Conservation (phyloP, 192 early-diverging fungal species). For the Coemansia sp. region DNA sequence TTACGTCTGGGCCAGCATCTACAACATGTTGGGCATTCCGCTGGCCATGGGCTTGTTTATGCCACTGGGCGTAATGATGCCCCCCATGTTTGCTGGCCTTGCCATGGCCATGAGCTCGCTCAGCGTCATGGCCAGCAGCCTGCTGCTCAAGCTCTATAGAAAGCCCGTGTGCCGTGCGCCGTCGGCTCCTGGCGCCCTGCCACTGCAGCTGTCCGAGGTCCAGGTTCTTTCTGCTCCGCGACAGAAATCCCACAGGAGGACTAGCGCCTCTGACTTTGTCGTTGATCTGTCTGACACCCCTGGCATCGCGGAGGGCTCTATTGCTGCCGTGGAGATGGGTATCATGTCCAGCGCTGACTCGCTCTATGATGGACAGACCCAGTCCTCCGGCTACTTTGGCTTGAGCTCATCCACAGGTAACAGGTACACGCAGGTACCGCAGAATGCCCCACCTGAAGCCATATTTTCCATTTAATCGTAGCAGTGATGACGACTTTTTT, state of each 20-base stretch:
- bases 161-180: conserved; percentile 41
- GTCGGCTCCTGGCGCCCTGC: conserved; percentile 10
- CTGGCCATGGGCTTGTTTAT: conserved; percentile 89
- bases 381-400: conserved; percentile 17
- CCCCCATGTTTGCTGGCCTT: conserved; percentile 88
- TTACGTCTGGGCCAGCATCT: conserved; percentile 84
- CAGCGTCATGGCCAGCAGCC: conserved; percentile 84
- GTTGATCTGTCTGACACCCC: conserved; percentile 29
- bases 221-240: conserved; percentile 25
- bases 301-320: too few relatives aligned
- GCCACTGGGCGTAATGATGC: conserved; percentile 81
- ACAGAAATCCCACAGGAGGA: neutral
- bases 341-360: conserved; percentile 2
- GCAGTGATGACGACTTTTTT: too few relatives aligned
- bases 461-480: neutral
- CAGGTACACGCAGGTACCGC: conserved; percentile 14
- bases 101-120: conserved; percentile 93
- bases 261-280: conserved; percentile 16
- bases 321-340: conserved; percentile 14
- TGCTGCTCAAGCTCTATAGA: conserved; percentile 75
- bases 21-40: conserved; percentile 89
- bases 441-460: neutral
- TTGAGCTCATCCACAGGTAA: conserved; percentile 6
- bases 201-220: conserved; percentile 21
- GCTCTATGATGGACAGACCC: neutral